Conservation (phyloP, 805 yeast genomes). For the Pichia manshurica region DNA sequence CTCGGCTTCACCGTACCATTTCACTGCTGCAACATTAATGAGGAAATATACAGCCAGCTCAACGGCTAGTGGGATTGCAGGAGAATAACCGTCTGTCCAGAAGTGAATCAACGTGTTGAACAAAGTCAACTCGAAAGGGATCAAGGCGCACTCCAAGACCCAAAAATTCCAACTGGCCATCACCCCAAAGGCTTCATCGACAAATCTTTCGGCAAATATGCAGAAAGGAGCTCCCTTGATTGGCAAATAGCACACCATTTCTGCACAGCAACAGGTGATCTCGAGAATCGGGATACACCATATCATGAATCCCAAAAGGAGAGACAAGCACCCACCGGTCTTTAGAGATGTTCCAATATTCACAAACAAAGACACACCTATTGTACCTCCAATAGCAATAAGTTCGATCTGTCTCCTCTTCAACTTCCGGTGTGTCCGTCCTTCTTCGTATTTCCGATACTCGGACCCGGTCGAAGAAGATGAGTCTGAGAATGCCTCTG, state of each 20-base stretch:
- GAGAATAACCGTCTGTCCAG: slow-evolving; percentile 45
- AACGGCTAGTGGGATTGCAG: slow-evolving; percentile 41
- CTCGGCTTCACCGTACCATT: slow-evolving; percentile 46
- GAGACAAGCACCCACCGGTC: slow-evolving; percentile 37
- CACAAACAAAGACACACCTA: slow-evolving; percentile 41
- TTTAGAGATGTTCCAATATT: slow-evolving; percentile 36
- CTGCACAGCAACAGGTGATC: slow-evolving; percentile 39
- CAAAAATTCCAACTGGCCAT: slow-evolving; percentile 44
- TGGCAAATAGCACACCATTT: slow-evolving; percentile 41
- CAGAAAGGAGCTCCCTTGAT: slow-evolving; percentile 40
- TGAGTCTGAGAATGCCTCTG: not conserved
- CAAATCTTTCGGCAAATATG: slow-evolving; percentile 40
- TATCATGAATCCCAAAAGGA: slow-evolving; percentile 33
- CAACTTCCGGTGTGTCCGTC: slow-evolving; percentile 29
- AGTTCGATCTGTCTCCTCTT: slow-evolving; percentile 67
- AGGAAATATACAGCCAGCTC: slow-evolving; percentile 38
- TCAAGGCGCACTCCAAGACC: slow-evolving; percentile 42
- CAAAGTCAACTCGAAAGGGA: slow-evolving; percentile 44
- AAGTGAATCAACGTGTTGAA: slow-evolving; percentile 51
- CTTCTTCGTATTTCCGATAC: slow-evolving; percentile 12
- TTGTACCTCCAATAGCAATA: slow-evolving; percentile 60
- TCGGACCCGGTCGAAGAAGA: not conserved
- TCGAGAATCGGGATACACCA: slow-evolving; percentile 41
- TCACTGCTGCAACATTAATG: slow-evolving; percentile 43
- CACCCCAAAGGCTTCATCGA: slow-evolving; percentile 40